A percentile compares a stretch with the other conserved stretches of the same genome.
These are phyloP conservation scores for Metrosideros polymorpha DNA, from an alignment of 441 rosid species.

Conservation along the genomic window DNA sequence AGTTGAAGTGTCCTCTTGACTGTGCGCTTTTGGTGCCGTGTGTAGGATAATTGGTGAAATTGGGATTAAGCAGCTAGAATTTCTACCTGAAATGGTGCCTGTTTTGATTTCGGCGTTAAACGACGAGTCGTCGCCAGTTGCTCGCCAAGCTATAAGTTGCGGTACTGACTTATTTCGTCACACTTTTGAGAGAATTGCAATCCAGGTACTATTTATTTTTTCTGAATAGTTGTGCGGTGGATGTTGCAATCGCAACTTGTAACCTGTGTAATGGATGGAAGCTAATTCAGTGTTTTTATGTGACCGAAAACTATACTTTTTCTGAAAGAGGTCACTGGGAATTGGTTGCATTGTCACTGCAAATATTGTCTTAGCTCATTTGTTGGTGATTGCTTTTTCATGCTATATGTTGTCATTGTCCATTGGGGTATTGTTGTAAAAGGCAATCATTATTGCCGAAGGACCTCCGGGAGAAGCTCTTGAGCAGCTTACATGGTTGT, in stretches of 20 bases:
- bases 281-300: neutral
- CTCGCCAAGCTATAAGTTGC: slow-evolving; percentile 72
- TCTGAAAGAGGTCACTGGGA: neutral
- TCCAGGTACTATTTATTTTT: slow-evolving; percentile 39
- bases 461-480: neutral
- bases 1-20: neutral
- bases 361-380: neutral
- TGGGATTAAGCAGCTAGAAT: slow-evolving; percentile 67
- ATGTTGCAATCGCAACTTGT: neutral
- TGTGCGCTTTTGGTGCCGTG: neutral
- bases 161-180: slow-evolving; percentile 57
- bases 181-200: slow-evolving; percentile 51
- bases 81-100: slow-evolving; percentile 71
- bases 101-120: slow-evolving; percentile 55
- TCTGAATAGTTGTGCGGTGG: neutral
- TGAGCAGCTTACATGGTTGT: neutral
- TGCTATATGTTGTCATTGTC: neutral
- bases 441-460: neutral
- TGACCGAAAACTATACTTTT: neutral
- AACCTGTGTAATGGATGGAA: neutral
- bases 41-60: slow-evolving; percentile 78
- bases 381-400: neutral
- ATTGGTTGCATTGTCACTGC: neutral
- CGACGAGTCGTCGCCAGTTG: slow-evolving; percentile 86
- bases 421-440: neutral